phyloP scores from a whole-genome alignment of 2,329 filamentous ascomycete genomes.

The Trichophyton benhamiae region DNA sequence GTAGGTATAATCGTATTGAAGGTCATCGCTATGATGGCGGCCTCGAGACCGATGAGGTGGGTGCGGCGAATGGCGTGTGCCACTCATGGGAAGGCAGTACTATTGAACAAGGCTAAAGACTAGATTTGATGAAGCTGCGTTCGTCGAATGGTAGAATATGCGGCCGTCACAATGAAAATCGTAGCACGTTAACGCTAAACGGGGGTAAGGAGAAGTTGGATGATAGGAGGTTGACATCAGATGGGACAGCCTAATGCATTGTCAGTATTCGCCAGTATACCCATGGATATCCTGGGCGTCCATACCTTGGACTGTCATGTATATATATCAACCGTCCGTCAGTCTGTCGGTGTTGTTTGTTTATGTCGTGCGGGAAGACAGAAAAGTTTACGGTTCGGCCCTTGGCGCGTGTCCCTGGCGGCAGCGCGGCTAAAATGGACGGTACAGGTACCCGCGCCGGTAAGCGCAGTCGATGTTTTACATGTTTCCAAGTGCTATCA shows the following conservation, averaged over 20 bases:
- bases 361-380: background rate
- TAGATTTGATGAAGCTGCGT: background rate
- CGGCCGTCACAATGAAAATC: background rate
- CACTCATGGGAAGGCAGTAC: background rate
- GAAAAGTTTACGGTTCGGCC: background rate
- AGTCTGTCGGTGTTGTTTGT: background rate
- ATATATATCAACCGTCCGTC: background rate
- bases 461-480: background rate
- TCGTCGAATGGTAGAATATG: background rate
- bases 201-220: background rate
- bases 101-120: background rate
- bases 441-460: background rate
- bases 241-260: background rate
- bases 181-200: background rate
- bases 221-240: background rate
- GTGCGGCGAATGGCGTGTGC: constrained; percentile 11
- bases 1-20: constrained; percentile 8
- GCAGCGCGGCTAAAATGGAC: background rate
- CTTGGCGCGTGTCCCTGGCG: background rate
- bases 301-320: no score
- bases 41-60: constrained; percentile 13
- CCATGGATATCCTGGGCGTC: no score
- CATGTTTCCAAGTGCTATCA: no score
- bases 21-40: constrained; percentile 5
- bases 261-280: background rate